Base-by-base conservation (phyloP, 2,329 filamentous ascomycete genomes). In the Rhynchosporium graminicola region DNA sequence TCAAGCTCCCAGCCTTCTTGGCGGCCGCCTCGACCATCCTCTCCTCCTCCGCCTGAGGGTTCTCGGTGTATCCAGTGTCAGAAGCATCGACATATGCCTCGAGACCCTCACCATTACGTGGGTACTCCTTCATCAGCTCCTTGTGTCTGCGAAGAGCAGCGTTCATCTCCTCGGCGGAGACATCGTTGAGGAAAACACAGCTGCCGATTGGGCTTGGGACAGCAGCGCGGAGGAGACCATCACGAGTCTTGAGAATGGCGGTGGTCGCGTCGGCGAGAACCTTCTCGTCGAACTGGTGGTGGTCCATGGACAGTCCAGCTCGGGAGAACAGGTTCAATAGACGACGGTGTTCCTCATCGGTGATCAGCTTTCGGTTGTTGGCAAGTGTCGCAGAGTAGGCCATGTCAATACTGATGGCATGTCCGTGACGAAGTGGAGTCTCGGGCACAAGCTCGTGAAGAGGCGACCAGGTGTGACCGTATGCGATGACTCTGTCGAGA, bases 351-450 rank as follows among this genome's bases (percentile, higher is more conserved):
- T 90, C 87, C 0, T 77, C 78, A 50, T 84, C 77, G 28, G 79
- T 80, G 9, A 91, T 79, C 0, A 89, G 77, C 3, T 85, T 84
- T n/a, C 85, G 82, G 63, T 79, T 74, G 71, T 87, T 82, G 20
- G 87, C 86, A 3, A 91, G 79, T 0, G 88, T 90, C 0, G 87
- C 87, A 0, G 87, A 88, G 76, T 87, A 91, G 0, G 87, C 88
- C 88, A 91, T 91, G 73, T 90, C 88, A 65, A 90, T 88, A 2
- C 85, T 88, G 68, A 91, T 90, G 67, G 88, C 88, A 71, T 91
- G 88, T 3, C 88, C 88, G 72, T 91, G 88, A 47, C 87, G 84
- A 48, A 90, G 81, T 0, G 87, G 87, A 0, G 86, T 85, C 57
- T 87, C 82, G 0, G 88, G 87, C 0, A 88, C 80, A 9, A 91